Percentiles rank a stretch among this genome's conserved stretches.
These are phyloP conservation scores for Choiromyces venosus DNA, from an alignment of 495 filamentous ascomycete species.

Conservation along the genomic window DNA sequence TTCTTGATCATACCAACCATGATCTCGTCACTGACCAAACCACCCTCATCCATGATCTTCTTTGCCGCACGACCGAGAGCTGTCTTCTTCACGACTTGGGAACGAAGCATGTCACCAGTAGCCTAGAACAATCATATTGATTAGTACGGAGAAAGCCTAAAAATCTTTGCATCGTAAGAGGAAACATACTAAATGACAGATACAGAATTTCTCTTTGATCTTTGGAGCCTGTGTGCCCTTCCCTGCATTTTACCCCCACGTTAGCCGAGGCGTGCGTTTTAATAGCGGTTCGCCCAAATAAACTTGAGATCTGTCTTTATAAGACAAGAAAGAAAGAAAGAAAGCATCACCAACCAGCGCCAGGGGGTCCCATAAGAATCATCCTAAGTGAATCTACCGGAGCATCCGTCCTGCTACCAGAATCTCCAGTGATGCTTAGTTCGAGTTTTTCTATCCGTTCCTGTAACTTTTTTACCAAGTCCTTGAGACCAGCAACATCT, in stretches of 20 bases:
- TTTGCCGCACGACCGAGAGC: conserved; percentile 90
- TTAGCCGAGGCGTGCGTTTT: conserved; percentile 23
- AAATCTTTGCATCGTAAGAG: not conserved
- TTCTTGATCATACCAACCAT: conserved; percentile 99
- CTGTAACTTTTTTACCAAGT: conserved; percentile 61
- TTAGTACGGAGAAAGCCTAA: conserved; percentile 11
- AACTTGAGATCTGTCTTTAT: conserved; percentile 24
- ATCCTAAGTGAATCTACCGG: conserved; percentile 67
- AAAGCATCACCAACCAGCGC: conserved; percentile 66
- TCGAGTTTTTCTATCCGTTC: conserved; percentile 78
- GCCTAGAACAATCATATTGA: conserved; percentile 54
- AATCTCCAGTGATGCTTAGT: conserved; percentile 56
- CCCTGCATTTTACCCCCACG: conserved; percentile 52
- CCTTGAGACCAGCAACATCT: conserved; percentile 48
- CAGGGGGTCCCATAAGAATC: conserved; percentile 95
- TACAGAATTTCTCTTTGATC: conserved; percentile 94
- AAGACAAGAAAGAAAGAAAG: conserved; percentile 13
- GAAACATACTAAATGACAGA: conserved; percentile 82
- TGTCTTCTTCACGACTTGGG: conserved; percentile 98
- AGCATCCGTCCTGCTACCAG: conserved; percentile 19
- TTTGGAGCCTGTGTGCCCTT: conserved; percentile 98
- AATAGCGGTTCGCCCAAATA: conserved; percentile 16
- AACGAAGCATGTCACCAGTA: conserved; percentile 97
- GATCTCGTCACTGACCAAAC: conserved; percentile 96
- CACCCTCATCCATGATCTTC: conserved; percentile 99